Evolutionary conservation across 2,329 filamentous ascomycete species (phyloP).

Genomic region (Penicillium hesseltinei): DNA sequence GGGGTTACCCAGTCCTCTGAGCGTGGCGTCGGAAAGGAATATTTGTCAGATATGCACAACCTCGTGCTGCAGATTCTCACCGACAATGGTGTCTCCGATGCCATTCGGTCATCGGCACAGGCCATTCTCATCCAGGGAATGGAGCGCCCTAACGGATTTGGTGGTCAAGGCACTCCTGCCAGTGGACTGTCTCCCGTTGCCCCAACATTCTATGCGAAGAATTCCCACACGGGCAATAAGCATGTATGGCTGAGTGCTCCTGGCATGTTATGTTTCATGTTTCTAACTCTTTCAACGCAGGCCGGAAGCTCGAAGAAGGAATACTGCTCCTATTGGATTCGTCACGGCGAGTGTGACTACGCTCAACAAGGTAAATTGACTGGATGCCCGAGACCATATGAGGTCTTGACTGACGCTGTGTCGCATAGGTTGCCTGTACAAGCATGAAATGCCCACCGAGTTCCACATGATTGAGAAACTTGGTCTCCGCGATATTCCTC

Average conservation of each 20-base stretch:
- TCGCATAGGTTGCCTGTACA: constrained; percentile 69
- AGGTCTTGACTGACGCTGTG: background rate
- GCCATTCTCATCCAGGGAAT: constrained; percentile 9
- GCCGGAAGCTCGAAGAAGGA: constrained; percentile 56
- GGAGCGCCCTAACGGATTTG: background rate
- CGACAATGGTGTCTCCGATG: constrained; percentile 21
- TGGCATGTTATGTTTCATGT: background rate
- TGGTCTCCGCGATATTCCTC: constrained; percentile 60
- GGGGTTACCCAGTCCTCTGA: constrained; percentile 6
- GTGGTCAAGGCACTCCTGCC: background rate
- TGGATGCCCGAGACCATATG: background rate
- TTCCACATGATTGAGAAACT: constrained; percentile 63
- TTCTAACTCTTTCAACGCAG: constrained; percentile 12
- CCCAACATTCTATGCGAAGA: background rate
- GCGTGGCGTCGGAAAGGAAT: background rate
- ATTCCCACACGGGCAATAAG: background rate
- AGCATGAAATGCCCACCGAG: constrained; percentile 84
- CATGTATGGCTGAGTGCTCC: background rate
- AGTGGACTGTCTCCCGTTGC: background rate
- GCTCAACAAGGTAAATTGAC: constrained; percentile 62
- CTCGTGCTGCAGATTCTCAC: constrained; percentile 22
- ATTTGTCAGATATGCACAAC: constrained; percentile 17
- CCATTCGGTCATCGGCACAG: constrained; percentile 24
- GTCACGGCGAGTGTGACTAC: constrained; percentile 80
- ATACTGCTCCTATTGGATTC: constrained; percentile 89